Percentiles rank a stretch among this genome's conserved stretches.
Evolutionary conservation across 1,284 basidiomycete genomes (phyloP).

Genomic region (Pyrrhoderma lamaoense): DNA sequence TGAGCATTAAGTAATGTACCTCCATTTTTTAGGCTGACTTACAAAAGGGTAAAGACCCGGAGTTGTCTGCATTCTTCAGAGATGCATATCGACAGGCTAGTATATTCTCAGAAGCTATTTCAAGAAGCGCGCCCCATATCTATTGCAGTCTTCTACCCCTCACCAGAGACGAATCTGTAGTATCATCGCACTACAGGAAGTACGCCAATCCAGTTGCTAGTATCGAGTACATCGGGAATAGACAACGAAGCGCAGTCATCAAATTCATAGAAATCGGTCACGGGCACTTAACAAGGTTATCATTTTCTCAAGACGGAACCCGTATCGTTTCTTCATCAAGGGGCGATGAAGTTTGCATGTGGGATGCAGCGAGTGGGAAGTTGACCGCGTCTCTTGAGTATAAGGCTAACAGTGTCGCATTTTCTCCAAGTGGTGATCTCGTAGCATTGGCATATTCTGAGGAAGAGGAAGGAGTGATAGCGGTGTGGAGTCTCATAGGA

Average conservation of each 20-base stretch:
- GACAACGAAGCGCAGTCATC: neutral
- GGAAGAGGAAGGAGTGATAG: no score
- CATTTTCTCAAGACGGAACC: slow-evolving; percentile 4
- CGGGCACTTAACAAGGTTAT: neutral
- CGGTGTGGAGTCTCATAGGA: no score
- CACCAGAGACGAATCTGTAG: neutral
- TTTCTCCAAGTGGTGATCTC: no score
- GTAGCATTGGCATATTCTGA: no score
- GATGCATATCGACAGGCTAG: slow-evolving; percentile 2
- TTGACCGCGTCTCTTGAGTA: no score
- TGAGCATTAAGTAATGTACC: neutral
- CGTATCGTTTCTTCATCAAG: neutral
- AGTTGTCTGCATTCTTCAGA: neutral
- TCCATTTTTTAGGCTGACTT: no score
- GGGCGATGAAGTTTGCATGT: neutral
- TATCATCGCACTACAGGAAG: neutral
- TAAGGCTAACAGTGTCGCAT: no score
- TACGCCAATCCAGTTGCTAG: neutral
- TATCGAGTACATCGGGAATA: neutral
- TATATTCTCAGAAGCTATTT: neutral
- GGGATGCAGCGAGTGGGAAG: neutral
- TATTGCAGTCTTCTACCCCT: neutral
- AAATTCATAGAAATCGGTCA: neutral
- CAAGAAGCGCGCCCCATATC: slow-evolving; percentile 1
- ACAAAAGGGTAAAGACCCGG: neutral